These are phyloP conservation scores for Botrytis sinoallii DNA, from an alignment of 2,329 filamentous ascomycete genomes.

Conservation along the genomic window DNA sequence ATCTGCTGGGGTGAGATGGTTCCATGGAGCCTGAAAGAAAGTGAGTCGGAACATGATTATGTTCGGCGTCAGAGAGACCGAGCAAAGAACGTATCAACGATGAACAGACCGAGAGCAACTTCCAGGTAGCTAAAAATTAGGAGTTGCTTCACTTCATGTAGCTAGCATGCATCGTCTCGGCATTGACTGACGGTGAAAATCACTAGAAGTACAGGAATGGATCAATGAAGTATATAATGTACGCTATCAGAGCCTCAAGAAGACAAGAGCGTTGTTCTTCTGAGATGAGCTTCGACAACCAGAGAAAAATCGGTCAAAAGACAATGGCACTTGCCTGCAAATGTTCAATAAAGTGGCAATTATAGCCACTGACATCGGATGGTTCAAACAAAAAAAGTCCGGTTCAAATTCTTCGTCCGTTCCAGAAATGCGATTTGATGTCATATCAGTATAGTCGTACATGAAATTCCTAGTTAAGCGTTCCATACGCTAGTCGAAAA, in stretches of 20 bases:
- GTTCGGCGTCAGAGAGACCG: background rate
- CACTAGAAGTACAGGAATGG: background rate
- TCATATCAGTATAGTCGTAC: constrained; percentile 25
- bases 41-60: background rate
- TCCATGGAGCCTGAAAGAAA: background rate
- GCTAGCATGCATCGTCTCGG: background rate
- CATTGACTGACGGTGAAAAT: background rate
- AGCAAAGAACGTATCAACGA: background rate
- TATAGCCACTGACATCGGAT: background rate
- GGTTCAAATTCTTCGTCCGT: background rate
- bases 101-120: background rate
- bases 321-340: constrained; percentile 8
- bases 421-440: constrained; percentile 14
- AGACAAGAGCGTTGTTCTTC: background rate
- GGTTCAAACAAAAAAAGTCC: background rate
- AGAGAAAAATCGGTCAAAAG: background rate
- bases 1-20: background rate
- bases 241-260: background rate
- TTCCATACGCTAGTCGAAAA: constrained; percentile 22
- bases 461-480: constrained; percentile 21
- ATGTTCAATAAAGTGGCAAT: background rate
- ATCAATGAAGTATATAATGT: background rate
- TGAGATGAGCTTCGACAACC: background rate
- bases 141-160: background rate
- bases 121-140: background rate